A percentile compares a stretch with the other conserved stretches of the same genome.
phyloP scores from a whole-genome alignment of 805 yeast species.

The Saccharomycopsis sp. region DNA sequence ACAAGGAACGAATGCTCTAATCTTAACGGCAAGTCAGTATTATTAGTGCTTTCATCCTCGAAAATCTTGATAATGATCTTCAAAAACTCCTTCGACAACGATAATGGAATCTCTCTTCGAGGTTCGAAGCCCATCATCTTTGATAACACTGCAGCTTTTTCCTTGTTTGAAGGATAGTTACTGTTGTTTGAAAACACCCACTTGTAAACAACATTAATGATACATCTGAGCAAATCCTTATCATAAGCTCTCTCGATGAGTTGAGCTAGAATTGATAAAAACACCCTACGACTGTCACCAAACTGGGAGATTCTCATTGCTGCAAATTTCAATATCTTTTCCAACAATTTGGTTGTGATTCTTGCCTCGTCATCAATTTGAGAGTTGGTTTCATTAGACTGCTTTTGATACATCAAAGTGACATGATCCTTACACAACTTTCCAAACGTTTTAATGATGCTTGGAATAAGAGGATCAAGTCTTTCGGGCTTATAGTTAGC shows the following conservation, averaged over 20 bases:
- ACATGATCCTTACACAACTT: conserved; percentile 85
- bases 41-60: conserved; percentile 66
- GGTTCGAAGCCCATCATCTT: conserved; percentile 92
- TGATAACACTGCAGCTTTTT: conserved; percentile 86
- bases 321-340: conserved; percentile 68
- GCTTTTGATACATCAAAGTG: conserved; percentile 49
- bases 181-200: conserved; percentile 88
- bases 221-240: conserved; percentile 62
- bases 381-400: conserved; percentile 33
- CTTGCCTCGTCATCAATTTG: conserved; percentile 64
- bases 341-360: conserved; percentile 70
- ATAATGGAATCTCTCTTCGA: conserved; percentile 69
- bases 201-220: conserved; percentile 68
- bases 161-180: conserved; percentile 89
- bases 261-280: conserved; percentile 79
- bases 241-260: conserved; percentile 84
- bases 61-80: conserved; percentile 83
- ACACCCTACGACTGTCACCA: conserved; percentile 90
- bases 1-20: conserved; percentile 95
- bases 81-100: conserved; percentile 67
- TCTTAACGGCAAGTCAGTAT: conserved; percentile 85
- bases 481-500: conserved; percentile 67
- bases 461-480: conserved; percentile 68
- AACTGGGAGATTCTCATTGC: conserved; percentile 76
- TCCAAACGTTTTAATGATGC: conserved; percentile 80